Evolutionary conservation across 2,329 filamentous ascomycete species (phyloP), one percentile per base, ranked within the genome.

Genomic region (Penicillium occitanis): DNA sequence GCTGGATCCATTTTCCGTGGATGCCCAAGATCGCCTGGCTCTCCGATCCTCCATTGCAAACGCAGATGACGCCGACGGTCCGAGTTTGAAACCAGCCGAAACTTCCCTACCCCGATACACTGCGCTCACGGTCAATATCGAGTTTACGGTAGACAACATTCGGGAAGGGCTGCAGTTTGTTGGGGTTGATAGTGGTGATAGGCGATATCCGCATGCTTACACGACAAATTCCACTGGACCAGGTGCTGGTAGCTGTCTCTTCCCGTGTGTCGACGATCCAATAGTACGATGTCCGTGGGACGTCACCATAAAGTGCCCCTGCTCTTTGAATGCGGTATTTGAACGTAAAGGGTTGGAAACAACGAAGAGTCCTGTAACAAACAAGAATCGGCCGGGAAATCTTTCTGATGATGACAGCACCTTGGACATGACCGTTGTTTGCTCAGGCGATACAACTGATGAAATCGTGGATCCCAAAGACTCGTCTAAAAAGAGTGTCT

Each of bases 111-210:
- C 79, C 10, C 78, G 80, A 66, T 91, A 87, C 73, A 84, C 85
- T 63, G 83, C 87, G n/a, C 74, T 91, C 59, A 85, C 81, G 58
- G 75, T 92, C 53, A 84, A 85, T 57, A 90, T 97, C 65, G 91
- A 95, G 40, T 99, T 97, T 74, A 82, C 84, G 25, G 87, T 92
- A 40, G 87, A 87, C 61, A 87, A 87, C 71, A 89, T 93, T 61
- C 86, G 92, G 55, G 95, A 99, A 76, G 94, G 92, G 25, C 78
- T 98, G 66, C 93, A 97, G 68, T 99, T 97, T 78, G 91, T 96
- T 17, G 93, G 95, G 3, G 86, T 95, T 44, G 88, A 92, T 53
- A 88, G 89, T 65, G 87, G 89, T 61, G 94, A 97, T 75, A 84
- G 84, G 65, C 87, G 93, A 68, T 99, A 93, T 76, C 93, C 95